Evolutionary conservation across 148 eudicot species (phyloP), one percentile per base, ranked within the genome.

Genomic region (Selenicereus undatus): DNA sequence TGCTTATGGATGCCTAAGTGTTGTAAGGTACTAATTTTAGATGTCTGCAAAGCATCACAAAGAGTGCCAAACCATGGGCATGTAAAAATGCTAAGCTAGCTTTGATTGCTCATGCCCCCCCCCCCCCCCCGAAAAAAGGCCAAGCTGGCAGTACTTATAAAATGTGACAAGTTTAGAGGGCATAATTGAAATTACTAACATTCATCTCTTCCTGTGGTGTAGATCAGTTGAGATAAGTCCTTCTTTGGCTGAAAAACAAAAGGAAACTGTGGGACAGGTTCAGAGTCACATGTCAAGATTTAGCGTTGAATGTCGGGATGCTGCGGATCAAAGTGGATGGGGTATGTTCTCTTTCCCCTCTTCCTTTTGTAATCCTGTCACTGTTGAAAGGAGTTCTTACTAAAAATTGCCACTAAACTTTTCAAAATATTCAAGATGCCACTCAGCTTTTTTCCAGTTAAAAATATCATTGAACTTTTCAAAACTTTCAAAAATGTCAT

Each of bases 221-320:
- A 95, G 99, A 76, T 95, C 97, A 83, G 97, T 95, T 71, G 97
- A 95, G 83, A 95, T 95, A 78, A 93, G 99, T 87, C 84, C 94
- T 54, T 90, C 93, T 76, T 89, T 95, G 77, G 97, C 97, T 83
- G 86, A 90, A 88, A 93, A 88, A 80, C 99, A 95, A 83, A 66
- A 85, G 74, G 97, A 88, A 81, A 93, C 97, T 60, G 95, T 95
- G 81, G 97, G 97, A 78, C 92, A 88, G 91, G 95, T 95, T 75
- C 80, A 73, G 12, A 93, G 95, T 86, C 99, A 95, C 86, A 89
- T 86, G 77, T 84, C 92, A 83, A 91, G 90, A 85, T 95, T 92
- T 81, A 86, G 75, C 75, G 97, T 95, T 68, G 97, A 95, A 88
- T 85, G 90, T 81, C 97, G 99, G 84, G 99, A 95, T 90, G 99